Evolutionary conservation across 257 asterid genomes (phyloP).

Genomic region (Plantago elongata): DNA sequence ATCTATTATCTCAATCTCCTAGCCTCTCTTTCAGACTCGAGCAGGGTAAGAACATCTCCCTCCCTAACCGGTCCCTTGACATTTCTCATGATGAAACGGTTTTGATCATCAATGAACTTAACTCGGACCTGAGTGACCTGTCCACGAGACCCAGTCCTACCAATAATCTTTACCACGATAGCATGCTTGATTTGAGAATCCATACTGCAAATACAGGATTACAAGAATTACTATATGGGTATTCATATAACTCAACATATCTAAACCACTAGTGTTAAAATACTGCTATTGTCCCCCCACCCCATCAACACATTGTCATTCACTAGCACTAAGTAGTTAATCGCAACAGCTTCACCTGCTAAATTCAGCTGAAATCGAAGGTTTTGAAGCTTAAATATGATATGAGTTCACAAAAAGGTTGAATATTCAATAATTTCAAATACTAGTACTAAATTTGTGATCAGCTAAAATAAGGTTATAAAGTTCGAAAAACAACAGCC

Average conservation of each 20-base stretch:
- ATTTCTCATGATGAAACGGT: slow-evolving; percentile 38
- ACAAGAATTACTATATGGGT: not conserved
- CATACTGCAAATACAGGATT: slow-evolving; percentile 24
- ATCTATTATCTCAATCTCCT: slow-evolving; percentile 38
- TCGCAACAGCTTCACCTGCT: no score
- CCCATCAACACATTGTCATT: no score
- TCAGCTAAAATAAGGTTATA: no score
- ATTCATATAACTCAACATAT: not conserved
- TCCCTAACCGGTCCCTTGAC: slow-evolving; percentile 40
- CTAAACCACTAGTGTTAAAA: no score
- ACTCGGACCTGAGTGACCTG: slow-evolving; percentile 42
- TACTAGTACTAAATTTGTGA: no score
- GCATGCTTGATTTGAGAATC: slow-evolving; percentile 44
- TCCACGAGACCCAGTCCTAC: slow-evolving; percentile 42
- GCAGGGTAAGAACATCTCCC: slow-evolving; percentile 38
- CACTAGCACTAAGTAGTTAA: no score
- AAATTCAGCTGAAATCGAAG: no score
- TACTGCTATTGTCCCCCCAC: no score
- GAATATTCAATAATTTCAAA: no score
- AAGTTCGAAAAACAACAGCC: no score
- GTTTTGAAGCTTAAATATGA: no score
- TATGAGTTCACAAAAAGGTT: no score
- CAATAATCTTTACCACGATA: slow-evolving; percentile 33
- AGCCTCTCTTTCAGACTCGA: slow-evolving; percentile 42
- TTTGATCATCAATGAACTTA: slow-evolving; percentile 34